Evolutionary conservation across 805 yeast genomes (phyloP).

Genomic region (Candida insectorum): DNA sequence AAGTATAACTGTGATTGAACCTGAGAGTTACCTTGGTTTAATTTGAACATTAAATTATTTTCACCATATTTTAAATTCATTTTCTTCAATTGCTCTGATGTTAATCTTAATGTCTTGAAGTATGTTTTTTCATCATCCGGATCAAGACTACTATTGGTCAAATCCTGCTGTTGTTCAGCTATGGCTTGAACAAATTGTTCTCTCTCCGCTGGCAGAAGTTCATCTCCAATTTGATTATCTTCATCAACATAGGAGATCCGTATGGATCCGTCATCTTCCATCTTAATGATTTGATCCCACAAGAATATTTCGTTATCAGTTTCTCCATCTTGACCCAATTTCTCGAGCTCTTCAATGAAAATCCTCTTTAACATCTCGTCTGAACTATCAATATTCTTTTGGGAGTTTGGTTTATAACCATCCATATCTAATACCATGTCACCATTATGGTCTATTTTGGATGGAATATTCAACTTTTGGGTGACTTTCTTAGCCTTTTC

Average conservation of each 20-base stretch:
- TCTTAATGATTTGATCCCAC: slow-evolving; percentile 39
- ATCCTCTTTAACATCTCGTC: slow-evolving; percentile 73
- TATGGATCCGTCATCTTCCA: slow-evolving; percentile 66
- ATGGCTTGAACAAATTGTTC: slow-evolving; percentile 14
- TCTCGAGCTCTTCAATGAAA: slow-evolving; percentile 65
- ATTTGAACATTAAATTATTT: slow-evolving; percentile 74
- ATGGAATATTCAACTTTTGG: slow-evolving; percentile 76
- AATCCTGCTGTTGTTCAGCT: slow-evolving; percentile 17
- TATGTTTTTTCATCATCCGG: slow-evolving; percentile 37
- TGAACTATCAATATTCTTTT: slow-evolving; percentile 68
- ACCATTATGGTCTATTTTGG: slow-evolving; percentile 84
- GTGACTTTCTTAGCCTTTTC: slow-evolving; percentile 64
- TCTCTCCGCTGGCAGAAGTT: slow-evolving; percentile 7
- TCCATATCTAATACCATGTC: slow-evolving; percentile 90
- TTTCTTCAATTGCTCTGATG: slow-evolving; percentile 81
- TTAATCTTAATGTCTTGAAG: slow-evolving; percentile 84
- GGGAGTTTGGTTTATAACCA: slow-evolving; percentile 84
- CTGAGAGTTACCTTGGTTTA: slow-evolving; percentile 78
- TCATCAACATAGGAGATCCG: slow-evolving; percentile 48
- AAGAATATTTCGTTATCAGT: slow-evolving; percentile 17
- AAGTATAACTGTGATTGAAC: slow-evolving; percentile 70
- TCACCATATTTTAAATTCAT: slow-evolving; percentile 74
- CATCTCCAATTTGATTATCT: slow-evolving; percentile 40
- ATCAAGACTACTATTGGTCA: slow-evolving; percentile 7
- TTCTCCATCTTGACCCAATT: slow-evolving; percentile 14